Base-by-base conservation (phyloP, 2,329 filamentous ascomycete genomes). In the Epichloe glyceriae region DNA sequence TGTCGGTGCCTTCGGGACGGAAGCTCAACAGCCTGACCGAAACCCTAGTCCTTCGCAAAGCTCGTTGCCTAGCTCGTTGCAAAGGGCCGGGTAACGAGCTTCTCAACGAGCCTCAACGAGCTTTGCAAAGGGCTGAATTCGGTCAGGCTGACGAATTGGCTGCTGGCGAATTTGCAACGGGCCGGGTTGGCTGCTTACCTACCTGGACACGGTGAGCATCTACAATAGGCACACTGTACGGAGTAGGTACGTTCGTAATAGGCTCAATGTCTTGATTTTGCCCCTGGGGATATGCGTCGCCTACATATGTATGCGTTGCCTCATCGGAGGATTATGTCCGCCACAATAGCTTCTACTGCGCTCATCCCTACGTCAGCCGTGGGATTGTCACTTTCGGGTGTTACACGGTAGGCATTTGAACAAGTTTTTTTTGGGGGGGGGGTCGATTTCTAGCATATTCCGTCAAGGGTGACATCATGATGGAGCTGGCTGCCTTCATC, bases 311-410 rank as follows among this genome's bases (percentile, higher is more conserved):
- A 5, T 22, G 39, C 39, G 6, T 15, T 35, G 17, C 20, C 34
- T 6, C 34, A 10, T 11, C 50, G 40, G 50, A 51, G 40, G 14
- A 33, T 17, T 34, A 40, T 39, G 50, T 51, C 50, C 46, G 50
- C 22, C 26, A 38, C n/a, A 11, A 44, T 4, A n/a, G 10, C 15
- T 15, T 34, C 26, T 15, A 14, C 12, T 33, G 42, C 34, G 22
- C n/a, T 50, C 48, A 50, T 50, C 3, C 19, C 42, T 37, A 50
- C 49, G 49, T 51, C 50, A 51, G 15, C 38, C 39, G 30, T 42
- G 33, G 20, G n/a, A 33, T 33, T 30, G 22, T 50, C 41, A 50
- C 41, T 50, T 44, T 33, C 19, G 5, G 4, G 33, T 43, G 34
- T 26, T 15, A 45, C 47, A 50, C 6, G 30, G 14, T 38, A 19